Percentiles rank a stretch among this genome's conserved stretches.
These are phyloP conservation scores for Cryptosporidium andersoni DNA, from an alignment of 169 alveolate species.

Conservation along the genomic window DNA sequence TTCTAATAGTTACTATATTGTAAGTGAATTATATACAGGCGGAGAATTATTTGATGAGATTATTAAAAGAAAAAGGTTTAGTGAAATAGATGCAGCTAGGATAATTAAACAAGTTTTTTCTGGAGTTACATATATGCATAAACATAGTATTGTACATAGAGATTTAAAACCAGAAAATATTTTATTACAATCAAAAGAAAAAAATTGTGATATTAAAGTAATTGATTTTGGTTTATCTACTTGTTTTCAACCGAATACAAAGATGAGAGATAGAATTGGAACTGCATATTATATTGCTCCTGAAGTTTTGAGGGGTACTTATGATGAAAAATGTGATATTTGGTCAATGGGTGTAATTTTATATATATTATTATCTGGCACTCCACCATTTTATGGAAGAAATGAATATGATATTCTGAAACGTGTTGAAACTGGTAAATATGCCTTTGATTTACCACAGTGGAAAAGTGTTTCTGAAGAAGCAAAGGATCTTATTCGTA, in stretches of 20 bases:
- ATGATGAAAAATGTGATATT: conserved; percentile 89
- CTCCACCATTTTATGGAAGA: conserved; percentile 90
- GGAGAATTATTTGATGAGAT: conserved; percentile 95
- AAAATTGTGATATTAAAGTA: conserved; percentile 87
- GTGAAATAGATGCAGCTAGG: conserved; percentile 92
- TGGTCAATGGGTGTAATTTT: conserved; percentile 91
- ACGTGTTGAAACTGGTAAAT: conserved; percentile 86
- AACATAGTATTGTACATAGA: conserved; percentile 87
- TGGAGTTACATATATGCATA: conserved; percentile 93
- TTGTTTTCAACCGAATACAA: conserved; percentile 85
- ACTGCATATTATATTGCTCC: conserved; percentile 94
- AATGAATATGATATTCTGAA: conserved; percentile 86
- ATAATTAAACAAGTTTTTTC: conserved; percentile 89
- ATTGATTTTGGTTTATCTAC: conserved; percentile 95
- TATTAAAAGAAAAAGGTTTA: conserved; percentile 86
- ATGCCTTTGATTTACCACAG: conserved; percentile 74
- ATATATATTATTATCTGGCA: conserved; percentile 87
- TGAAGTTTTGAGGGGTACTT: conserved; percentile 88
- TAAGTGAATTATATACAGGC: conserved; percentile 91
- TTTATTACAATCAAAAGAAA: conserved; percentile 85
- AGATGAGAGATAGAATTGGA: conserved; percentile 92
- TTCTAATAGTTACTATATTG: conserved; percentile 85
- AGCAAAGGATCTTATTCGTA: conserved; percentile 86
- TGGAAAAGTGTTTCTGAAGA: conserved; percentile 86
- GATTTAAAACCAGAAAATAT: conserved; percentile 90